Conservation (phyloP, 2,329 filamentous ascomycete genomes). For the Didymella glomerata region DNA sequence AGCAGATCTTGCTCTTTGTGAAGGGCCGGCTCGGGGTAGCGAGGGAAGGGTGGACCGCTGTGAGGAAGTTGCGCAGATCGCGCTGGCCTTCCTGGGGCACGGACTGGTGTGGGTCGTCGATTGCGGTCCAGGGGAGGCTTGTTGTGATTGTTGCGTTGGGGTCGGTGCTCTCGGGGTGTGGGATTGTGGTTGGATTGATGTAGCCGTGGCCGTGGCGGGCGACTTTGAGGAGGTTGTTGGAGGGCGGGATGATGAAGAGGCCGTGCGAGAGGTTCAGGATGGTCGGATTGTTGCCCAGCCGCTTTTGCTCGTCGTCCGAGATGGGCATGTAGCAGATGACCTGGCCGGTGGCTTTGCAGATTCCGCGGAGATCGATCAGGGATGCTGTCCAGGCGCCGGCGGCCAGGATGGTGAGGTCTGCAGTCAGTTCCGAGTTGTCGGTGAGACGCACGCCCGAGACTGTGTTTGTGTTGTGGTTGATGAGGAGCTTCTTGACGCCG, state of each 20-base stretch:
- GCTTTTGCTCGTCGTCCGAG: slow-evolving; percentile 72
- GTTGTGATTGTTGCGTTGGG: slow-evolving; percentile 52
- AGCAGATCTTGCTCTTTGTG: slow-evolving; percentile 60
- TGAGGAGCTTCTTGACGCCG: slow-evolving; percentile 58
- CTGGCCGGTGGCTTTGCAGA: slow-evolving; percentile 83
- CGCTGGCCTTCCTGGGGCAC: slow-evolving; percentile 47
- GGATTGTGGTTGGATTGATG: slow-evolving; percentile 56
- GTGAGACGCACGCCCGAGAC: slow-evolving; percentile 68
- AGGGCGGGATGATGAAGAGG: slow-evolving; percentile 77
- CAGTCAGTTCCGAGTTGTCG: slow-evolving; percentile 61
- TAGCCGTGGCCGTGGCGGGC: slow-evolving; percentile 62
- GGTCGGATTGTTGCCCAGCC: slow-evolving; percentile 72
- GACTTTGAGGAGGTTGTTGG: slow-evolving; percentile 55
- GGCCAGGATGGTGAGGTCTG: slow-evolving; percentile 80
- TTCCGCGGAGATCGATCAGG: slow-evolving; percentile 78
- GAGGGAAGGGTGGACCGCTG: slow-evolving; percentile 41
- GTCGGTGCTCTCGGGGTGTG: slow-evolving; percentile 55
- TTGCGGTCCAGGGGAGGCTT: slow-evolving; percentile 59
- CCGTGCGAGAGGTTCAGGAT: slow-evolving; percentile 75
- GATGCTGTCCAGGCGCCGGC: slow-evolving; percentile 86
- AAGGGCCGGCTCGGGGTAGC: slow-evolving; percentile 53
- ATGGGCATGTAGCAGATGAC: slow-evolving; percentile 79
- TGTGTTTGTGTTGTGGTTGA: slow-evolving; percentile 43
- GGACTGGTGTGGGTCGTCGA: slow-evolving; percentile 59
- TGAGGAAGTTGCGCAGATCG: slow-evolving; percentile 45